A percentile compares a stretch with the other conserved stretches of the same genome.
Evolutionary conservation across 2,329 filamentous ascomycete genomes (phyloP).

Genomic region (Calonectria ilicicola): DNA sequence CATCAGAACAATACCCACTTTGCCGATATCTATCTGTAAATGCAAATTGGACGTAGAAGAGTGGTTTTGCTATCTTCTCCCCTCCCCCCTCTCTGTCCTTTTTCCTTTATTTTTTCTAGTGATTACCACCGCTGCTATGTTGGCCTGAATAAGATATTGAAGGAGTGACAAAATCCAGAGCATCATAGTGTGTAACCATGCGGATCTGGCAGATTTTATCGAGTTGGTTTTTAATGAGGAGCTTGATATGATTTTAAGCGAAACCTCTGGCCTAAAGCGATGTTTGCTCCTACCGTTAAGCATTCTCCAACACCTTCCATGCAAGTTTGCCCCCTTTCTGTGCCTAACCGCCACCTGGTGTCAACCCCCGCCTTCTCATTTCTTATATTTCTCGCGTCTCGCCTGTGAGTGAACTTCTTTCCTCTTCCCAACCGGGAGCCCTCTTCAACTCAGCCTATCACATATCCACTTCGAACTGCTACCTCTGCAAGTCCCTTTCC

Average conservation of each 20-base stretch:
- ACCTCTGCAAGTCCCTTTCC: background rate
- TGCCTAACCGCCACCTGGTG: background rate
- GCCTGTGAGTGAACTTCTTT: background rate
- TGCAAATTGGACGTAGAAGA: background rate
- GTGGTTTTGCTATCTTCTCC: background rate
- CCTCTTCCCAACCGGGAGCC: background rate
- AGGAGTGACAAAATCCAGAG: no score
- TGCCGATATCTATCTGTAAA: no score
- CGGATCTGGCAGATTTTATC: background rate
- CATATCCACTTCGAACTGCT: background rate
- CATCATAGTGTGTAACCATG: no score
- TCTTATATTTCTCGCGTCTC: background rate
- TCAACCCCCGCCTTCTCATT: background rate
- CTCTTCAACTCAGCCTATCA: background rate
- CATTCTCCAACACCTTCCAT: background rate
- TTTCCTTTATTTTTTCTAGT: no score
- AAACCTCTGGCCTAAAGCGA: background rate
- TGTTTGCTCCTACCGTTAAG: background rate
- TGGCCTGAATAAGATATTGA: background rate
- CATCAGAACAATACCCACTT: background rate
- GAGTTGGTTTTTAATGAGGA: no score
- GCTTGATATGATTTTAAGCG: background rate
- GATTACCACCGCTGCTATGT: background rate
- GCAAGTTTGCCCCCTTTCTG: background rate
- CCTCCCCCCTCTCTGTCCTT: no score